phyloP scores from a whole-genome alignment of 2,329 filamentous ascomycete species.

The Cyphellophora europaea region DNA sequence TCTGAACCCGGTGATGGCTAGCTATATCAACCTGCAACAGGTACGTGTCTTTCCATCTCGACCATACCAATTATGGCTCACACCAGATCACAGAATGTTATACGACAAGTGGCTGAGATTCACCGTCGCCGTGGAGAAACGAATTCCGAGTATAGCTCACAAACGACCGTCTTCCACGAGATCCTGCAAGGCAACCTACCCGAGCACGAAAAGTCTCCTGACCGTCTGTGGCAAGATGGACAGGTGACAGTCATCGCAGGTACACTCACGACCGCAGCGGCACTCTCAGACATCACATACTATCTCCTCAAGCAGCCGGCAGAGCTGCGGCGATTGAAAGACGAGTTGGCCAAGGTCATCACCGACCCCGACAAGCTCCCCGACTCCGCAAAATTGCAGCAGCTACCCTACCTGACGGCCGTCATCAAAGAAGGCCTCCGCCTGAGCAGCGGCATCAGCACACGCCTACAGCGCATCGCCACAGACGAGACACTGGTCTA shows the following conservation, averaged over 20 bases:
- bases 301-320: conserved; percentile 6
- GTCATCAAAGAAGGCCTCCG: conserved; percentile 27
- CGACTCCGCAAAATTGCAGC: conserved; percentile 15
- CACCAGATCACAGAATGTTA: not conserved
- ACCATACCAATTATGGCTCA: not conserved
- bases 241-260: conserved; percentile 9
- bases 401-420: conserved; percentile 23
- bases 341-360: conserved; percentile 6
- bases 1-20: conserved; percentile 7
- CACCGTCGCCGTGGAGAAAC: not conserved
- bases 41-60: not conserved
- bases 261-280: conserved; percentile 8
- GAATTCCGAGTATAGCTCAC: conserved; percentile 2
- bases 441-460: conserved; percentile 22
- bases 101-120: not conserved
- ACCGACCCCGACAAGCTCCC: conserved; percentile 6
- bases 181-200: conserved; percentile 10
- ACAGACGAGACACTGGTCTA: conserved; percentile 11
- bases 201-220: conserved; percentile 8
- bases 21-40: conserved; percentile 4
- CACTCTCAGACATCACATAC: conserved; percentile 7
- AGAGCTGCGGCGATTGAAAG: conserved; percentile 3
- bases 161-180: conserved; percentile 11
- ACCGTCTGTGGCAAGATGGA: conserved; percentile 10
- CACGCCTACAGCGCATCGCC: conserved; percentile 20